Conservation (phyloP, 345 rosid species). For the Eucalyptus paniculata region DNA sequence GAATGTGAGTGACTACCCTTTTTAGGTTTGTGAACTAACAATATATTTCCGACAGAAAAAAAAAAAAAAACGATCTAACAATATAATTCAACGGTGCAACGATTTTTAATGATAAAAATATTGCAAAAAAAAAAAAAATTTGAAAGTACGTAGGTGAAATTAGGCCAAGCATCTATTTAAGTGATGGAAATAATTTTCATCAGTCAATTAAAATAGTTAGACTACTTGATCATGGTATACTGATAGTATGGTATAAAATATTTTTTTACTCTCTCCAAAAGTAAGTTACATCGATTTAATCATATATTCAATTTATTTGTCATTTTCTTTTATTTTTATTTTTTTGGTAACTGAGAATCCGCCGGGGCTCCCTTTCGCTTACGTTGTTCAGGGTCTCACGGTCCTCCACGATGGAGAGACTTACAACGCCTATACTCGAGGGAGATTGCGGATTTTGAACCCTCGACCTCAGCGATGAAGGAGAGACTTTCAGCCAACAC, state of each 20-base stretch:
- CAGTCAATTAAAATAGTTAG: background rate
- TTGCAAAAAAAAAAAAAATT: background rate
- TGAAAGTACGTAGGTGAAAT: background rate
- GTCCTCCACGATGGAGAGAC: too few species aligned
- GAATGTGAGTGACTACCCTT: too few species aligned
- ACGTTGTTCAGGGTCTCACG: too few species aligned
- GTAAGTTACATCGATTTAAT: background rate
- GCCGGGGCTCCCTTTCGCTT: too few species aligned
- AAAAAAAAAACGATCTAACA: background rate
- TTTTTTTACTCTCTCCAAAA: background rate
- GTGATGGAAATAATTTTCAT: background rate
- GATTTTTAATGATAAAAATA: too few species aligned
- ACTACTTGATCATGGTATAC: background rate
- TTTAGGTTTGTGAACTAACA: too few species aligned
- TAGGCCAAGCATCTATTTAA: background rate
- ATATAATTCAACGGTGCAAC: background rate
- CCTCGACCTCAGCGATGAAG: too few species aligned
- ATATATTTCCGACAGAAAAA: too few species aligned
- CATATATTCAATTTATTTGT: background rate
- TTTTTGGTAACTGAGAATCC: too few species aligned
- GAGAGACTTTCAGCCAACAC: too few species aligned
- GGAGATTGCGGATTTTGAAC: too few species aligned
- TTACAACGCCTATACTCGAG: too few species aligned
- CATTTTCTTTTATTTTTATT: background rate
- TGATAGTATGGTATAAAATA: background rate